Evolutionary conservation across 2,329 filamentous ascomycete species (phyloP).

Genomic region (Coniochaeta prunicola): DNA sequence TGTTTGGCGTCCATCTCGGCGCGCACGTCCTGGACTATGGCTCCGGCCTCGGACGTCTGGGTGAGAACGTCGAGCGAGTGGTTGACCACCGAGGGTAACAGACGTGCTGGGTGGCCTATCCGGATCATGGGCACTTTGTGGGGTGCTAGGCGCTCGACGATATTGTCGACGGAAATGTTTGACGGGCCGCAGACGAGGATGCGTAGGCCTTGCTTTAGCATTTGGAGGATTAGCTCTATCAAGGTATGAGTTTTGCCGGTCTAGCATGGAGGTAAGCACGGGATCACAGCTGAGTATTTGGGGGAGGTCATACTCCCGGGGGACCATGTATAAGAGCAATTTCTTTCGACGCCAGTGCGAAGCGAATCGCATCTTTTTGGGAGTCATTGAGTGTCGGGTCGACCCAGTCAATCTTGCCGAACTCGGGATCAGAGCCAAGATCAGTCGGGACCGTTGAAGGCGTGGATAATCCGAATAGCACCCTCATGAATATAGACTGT

Average conservation of each 20-base stretch:
- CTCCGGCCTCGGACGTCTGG: conserved; percentile 80
- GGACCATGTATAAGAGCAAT: conserved; percentile 90
- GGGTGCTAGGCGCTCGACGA: conserved; percentile 82
- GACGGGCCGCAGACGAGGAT: conserved; percentile 93
- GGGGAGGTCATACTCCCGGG: conserved; percentile 54
- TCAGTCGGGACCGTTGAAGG: conserved; percentile 40
- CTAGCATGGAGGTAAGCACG: conserved; percentile 22
- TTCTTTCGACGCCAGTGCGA: conserved; percentile 74
- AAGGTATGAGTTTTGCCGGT: conserved; percentile 97
- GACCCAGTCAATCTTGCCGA: conserved; percentile 48
- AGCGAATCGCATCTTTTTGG: conserved; percentile 65
- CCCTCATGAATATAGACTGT: conserved; percentile 53
- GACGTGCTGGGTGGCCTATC: conserved; percentile 83
- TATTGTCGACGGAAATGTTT: conserved; percentile 97
- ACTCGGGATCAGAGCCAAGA: conserved; percentile 30
- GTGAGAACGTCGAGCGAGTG: conserved; percentile 91
- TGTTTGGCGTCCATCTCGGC: conserved; percentile 92
- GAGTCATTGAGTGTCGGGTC: conserved; percentile 57
- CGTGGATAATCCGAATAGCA: conserved; percentile 52
- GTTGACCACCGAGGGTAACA: conserved; percentile 79
- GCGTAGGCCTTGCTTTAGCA: conserved; percentile 65
- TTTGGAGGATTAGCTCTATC: conserved; percentile 90
- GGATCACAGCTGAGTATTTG: not conserved
- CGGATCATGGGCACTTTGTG: conserved; percentile 83
- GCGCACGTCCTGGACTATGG: conserved; percentile 82